Conservation (phyloP, 2,329 filamentous ascomycete genomes). For the Colletotrichum spinosum region DNA sequence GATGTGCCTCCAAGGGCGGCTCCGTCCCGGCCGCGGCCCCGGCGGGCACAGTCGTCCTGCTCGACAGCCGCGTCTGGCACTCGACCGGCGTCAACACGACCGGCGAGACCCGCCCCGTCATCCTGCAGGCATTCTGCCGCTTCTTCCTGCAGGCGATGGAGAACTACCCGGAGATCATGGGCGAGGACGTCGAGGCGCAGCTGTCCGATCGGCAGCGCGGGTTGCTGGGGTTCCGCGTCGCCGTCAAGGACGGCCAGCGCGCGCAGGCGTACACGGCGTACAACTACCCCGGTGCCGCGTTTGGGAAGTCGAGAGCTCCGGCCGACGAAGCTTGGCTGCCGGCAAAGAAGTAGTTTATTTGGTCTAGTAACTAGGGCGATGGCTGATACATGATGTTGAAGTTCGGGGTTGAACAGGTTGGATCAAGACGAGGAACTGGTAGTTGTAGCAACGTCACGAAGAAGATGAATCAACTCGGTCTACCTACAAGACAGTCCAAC, state of each 20-base stretch:
- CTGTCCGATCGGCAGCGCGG: constrained; percentile 1
- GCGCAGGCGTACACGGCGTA: not conserved
- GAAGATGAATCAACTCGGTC: not conserved
- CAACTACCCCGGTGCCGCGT: not conserved
- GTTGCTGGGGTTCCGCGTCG: constrained; percentile 2
- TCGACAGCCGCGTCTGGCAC: constrained; percentile 9
- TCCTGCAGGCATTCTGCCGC: not conserved
- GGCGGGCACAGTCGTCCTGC: constrained; percentile 7
- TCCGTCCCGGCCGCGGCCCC: constrained; percentile 7
- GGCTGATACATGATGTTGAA: too few relatives aligned
- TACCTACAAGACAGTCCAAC: not conserved
- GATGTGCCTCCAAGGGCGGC: not conserved
- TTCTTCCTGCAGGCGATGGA: constrained; percentile 4
- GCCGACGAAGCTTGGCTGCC: not conserved
- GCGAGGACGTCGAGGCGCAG: not conserved
- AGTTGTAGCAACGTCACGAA: not conserved
- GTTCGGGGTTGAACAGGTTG: too few relatives aligned
- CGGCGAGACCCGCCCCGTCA: not conserved
- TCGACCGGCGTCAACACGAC: constrained; percentile 16
- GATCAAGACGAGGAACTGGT: not conserved
- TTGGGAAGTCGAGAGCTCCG: not conserved
- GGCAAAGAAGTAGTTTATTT: not conserved
- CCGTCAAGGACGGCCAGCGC: not conserved
- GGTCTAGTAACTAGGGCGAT: not conserved
- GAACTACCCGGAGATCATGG: not conserved